These are phyloP conservation scores for Cryptosporidium sp. DNA, from an alignment of 169 alveolate species.

Conservation along the genomic window DNA sequence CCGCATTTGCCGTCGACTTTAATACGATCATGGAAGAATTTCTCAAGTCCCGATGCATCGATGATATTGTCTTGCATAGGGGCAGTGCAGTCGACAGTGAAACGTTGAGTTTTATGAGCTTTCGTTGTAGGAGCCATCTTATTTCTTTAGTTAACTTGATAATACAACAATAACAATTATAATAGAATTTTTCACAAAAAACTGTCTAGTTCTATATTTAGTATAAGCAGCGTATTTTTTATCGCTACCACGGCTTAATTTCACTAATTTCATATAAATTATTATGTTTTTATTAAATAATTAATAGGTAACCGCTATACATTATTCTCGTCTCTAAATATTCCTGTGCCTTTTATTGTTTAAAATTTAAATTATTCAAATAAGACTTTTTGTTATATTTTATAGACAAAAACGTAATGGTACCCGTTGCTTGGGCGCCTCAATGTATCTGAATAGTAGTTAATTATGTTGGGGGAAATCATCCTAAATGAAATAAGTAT, in stretches of 20 bases:
- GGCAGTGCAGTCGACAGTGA: conserved; percentile 88
- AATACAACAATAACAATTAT: not conserved
- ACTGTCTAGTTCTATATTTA: not conserved
- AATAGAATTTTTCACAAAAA: not conserved
- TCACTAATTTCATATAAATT: not conserved
- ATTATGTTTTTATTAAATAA: not conserved
- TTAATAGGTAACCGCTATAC: conserved; percentile 23
- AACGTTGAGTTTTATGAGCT: conserved; percentile 71
- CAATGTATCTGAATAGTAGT: conserved; percentile 12
- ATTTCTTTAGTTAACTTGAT: not conserved
- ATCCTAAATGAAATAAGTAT: not conserved
- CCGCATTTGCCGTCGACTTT: conserved; percentile 97
- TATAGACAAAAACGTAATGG: conserved; percentile 40
- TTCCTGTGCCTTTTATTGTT: not conserved
- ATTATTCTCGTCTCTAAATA: conserved; percentile 34
- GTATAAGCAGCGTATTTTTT: not conserved
- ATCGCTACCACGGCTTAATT: not conserved
- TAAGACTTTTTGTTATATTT: not conserved
- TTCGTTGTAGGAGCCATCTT: conserved; percentile 70
- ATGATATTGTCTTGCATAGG: conserved; percentile 95
- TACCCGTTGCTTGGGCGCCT: conserved; percentile 43
- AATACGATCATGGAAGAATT: conserved; percentile 92
- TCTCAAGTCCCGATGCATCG: conserved; percentile 91
- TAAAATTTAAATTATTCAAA: not conserved
- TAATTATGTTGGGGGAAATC: conserved; percentile 32